Evolutionary conservation across 176 grass and related monocot genomes (phyloP), one percentile per base, ranked within the genome.

Genomic region (Oryza meridionalis): DNA sequence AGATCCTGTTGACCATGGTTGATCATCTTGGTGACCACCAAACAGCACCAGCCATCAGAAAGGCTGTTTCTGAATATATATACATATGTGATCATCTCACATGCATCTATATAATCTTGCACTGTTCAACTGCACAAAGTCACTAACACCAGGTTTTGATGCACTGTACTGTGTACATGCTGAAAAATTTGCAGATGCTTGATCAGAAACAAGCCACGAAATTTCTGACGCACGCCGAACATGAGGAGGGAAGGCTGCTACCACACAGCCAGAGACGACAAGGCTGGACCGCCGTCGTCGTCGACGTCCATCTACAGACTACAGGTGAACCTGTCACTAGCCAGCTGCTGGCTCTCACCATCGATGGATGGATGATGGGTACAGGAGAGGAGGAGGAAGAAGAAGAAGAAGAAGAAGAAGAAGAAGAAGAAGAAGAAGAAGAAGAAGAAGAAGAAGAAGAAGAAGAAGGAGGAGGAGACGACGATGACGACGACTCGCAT

Each of bases 1-100:
- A 75, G 45, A 45, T 24, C 84, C 33, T 29, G 4, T 74, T 75
- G 77, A 81, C 77, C 77, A 17, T 17, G 14, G 51, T 45, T 29
- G 14, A n/a, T 82, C 9, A 21, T 22, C 22, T 4, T 46, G 40
- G 69, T 16, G 82, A 75, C 59, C 70, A 83, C 59, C 1, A n/a
- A 74, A 76, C 17, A 75, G 46, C 58, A 67, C 6, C 40, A 11
- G 43, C 43, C 43, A 44, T 46, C 44, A 59, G 14, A 17, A 24
- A n/a, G 0, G 42, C 42, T 43, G 33, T 35, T 69, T 46, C n/a
- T 84, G 64, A 77, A 44, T 27, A 12, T 6, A 16, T 35, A 35
- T 7, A 10, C 42, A 43, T 8, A 38, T 47, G 70, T 19, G 77
- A 66, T 79, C 25, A 79, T 47, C 15, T 46, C 27, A 12, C 53